A percentile compares a stretch with the other conserved stretches of the same genome.
Conservation (phyloP, 495 filamentous ascomycete genomes). For the Neurospora sublineolata region DNA sequence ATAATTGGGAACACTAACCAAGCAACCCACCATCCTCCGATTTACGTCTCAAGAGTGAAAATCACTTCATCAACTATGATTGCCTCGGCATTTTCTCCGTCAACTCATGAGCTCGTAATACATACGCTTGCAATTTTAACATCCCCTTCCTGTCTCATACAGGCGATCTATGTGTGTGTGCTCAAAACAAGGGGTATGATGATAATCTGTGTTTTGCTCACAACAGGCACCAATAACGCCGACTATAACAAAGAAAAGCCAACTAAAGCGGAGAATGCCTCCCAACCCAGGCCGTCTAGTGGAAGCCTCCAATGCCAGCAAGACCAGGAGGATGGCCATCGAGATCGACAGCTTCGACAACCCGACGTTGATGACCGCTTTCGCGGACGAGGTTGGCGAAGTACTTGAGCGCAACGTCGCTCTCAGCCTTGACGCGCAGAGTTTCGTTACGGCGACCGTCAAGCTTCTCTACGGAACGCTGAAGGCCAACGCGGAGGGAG, state of each 20-base stretch:
- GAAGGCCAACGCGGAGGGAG: slow-evolving; percentile 65
- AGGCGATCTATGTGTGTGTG: not conserved
- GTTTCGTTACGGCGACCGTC: slow-evolving; percentile 67
- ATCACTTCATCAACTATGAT: not conserved
- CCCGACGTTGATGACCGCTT: slow-evolving; percentile 54
- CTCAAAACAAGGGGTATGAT: not conserved
- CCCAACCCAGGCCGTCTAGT: not conserved
- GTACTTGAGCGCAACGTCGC: slow-evolving; percentile 68
- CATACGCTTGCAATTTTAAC: not conserved
- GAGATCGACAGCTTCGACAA: slow-evolving; percentile 72
- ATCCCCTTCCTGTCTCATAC: not conserved
- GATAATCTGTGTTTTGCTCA: not conserved
- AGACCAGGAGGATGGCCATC: slow-evolving; percentile 52
- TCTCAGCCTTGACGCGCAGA: slow-evolving; percentile 59
- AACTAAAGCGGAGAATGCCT: not conserved
- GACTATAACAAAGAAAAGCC: not conserved
- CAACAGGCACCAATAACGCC: not conserved
- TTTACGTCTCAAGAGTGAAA: not conserved
- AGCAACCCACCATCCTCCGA: not conserved
- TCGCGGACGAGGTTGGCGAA: slow-evolving; percentile 77
- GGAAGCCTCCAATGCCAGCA: not conserved
- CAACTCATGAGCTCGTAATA: not conserved
- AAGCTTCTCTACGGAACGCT: slow-evolving; percentile 73
- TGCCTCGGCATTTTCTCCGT: not conserved
- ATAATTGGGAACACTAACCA: not conserved